Conservation (phyloP, 495 filamentous ascomycete genomes). For the Talaromyces liani region DNA sequence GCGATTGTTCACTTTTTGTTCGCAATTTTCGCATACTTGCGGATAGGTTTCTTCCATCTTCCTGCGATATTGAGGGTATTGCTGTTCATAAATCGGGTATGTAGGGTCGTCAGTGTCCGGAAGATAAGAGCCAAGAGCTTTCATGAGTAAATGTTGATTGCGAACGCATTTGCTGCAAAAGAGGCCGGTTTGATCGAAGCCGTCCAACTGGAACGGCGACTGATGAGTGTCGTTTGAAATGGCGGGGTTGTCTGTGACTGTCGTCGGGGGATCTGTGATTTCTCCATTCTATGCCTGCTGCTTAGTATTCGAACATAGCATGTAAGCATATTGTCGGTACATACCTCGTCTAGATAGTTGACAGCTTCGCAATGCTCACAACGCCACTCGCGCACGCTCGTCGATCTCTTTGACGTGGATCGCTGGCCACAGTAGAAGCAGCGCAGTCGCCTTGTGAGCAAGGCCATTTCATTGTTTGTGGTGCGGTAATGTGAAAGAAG, state of each 20-base stretch:
- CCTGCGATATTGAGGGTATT: slow-evolving; percentile 52
- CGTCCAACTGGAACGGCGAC: slow-evolving; percentile 24
- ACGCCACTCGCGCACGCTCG: slow-evolving; percentile 50
- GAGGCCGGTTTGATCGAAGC: slow-evolving; percentile 35
- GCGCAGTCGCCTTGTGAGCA: slow-evolving; percentile 43
- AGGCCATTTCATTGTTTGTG: slow-evolving; percentile 35
- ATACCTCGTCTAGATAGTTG: slow-evolving; percentile 69
- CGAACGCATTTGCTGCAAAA: slow-evolving; percentile 76
- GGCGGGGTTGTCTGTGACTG: slow-evolving; percentile 29
- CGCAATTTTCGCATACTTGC: slow-evolving; percentile 73
- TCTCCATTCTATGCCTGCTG: slow-evolving; percentile 58
- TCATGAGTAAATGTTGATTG: slow-evolving; percentile 71
- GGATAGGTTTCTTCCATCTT: slow-evolving; percentile 72
- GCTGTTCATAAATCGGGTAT: slow-evolving; percentile 49
- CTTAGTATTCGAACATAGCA: slow-evolving; percentile 14
- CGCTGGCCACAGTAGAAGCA: slow-evolving; percentile 74
- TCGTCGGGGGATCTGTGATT: slow-evolving; percentile 77
- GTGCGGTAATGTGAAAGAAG: background rate
- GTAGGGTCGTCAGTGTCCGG: slow-evolving; percentile 57
- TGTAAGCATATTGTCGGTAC: slow-evolving; percentile 11
- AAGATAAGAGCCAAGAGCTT: slow-evolving; percentile 61
- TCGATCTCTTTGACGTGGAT: slow-evolving; percentile 46
- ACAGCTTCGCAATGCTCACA: slow-evolving; percentile 70
- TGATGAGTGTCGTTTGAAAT: slow-evolving; percentile 21
- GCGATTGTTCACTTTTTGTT: slow-evolving; percentile 54